Conservation (phyloP, 306 rosid genomes). For the Datisca glomerata region DNA sequence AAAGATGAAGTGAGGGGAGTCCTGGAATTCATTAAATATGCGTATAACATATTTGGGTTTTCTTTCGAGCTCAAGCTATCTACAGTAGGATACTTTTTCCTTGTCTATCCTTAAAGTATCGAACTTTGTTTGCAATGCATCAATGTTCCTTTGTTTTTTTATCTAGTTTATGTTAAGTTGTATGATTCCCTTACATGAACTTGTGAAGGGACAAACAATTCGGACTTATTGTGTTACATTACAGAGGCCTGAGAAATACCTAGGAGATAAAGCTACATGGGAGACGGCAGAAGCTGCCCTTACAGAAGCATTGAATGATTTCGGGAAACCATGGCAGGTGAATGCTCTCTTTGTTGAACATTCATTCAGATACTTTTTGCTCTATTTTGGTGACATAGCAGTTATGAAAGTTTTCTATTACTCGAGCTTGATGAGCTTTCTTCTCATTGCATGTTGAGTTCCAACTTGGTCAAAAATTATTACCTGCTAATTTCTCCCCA, state of each 20-base stretch:
- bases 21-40: constrained; percentile 60
- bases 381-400: too few species aligned
- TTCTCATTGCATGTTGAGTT: too few species aligned
- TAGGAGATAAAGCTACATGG: constrained; percentile 74
- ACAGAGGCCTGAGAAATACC: constrained; percentile 78
- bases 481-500: too few species aligned
- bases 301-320: constrained; percentile 69
- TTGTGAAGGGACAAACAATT: too few species aligned
- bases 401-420: too few species aligned
- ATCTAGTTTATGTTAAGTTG: too few species aligned
- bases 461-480: too few species aligned
- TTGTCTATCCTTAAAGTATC: not conserved
- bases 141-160: not conserved
- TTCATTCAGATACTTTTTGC: too few species aligned
- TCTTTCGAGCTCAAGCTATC: constrained; percentile 88
- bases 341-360: not conserved
- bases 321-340: constrained; percentile 95
- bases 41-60: constrained; percentile 64
- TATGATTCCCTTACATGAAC: too few species aligned
- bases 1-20: constrained; percentile 79
- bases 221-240: too few species aligned
- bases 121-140: constrained; percentile 1
- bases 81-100: constrained; percentile 39
- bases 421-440: too few species aligned
- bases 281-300: constrained; percentile 87